These are phyloP conservation scores for Pigoraptor vietnamica DNA, from an alignment of 78 protist species.

Conservation along the genomic window DNA sequence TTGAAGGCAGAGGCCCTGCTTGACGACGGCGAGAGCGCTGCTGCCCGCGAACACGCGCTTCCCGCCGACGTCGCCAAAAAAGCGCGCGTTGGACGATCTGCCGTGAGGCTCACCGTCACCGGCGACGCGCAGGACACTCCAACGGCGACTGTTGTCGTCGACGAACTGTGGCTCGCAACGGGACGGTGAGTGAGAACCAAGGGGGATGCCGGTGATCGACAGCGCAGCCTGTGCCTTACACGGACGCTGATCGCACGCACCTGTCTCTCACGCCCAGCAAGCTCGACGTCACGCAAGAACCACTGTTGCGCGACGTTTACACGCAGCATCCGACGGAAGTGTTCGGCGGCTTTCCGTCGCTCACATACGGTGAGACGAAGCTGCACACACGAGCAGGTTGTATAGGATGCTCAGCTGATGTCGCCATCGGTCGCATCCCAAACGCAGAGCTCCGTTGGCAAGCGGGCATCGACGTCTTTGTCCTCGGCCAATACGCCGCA, in stretches of 20 bases:
- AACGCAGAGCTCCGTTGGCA: not conserved
- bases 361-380: not conserved
- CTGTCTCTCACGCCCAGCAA: not conserved
- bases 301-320: too few species aligned
- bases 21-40: too few species aligned
- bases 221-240: not conserved
- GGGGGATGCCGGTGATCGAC: too few species aligned
- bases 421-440: not conserved
- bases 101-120: not conserved
- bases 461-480: not conserved
- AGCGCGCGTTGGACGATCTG: not conserved
- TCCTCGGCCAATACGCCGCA: not conserved
- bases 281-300: too few species aligned
- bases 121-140: too few species aligned
- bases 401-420: not conserved
- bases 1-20: too few species aligned
- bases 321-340: too few species aligned
- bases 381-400: not conserved
- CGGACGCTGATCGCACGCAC: not conserved
- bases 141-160: too few species aligned
- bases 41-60: too few species aligned
- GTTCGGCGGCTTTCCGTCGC: too few species aligned
- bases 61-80: not conserved
- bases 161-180: not conserved
- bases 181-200: not conserved